These are phyloP conservation scores for Candida broadrunensis DNA, from an alignment of 805 yeast species.

Conservation along the genomic window DNA sequence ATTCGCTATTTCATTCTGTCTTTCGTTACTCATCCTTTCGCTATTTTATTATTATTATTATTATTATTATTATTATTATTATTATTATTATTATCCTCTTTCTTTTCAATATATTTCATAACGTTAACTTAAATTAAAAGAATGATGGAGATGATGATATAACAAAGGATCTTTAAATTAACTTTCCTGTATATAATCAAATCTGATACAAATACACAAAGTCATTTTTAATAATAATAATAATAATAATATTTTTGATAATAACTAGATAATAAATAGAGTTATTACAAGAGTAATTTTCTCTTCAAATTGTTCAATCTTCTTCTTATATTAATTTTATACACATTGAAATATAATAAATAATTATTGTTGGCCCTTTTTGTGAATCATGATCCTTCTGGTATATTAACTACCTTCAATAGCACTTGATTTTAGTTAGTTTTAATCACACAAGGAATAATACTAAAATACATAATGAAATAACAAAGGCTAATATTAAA, in stretches of 20 bases:
- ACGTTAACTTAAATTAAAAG: neutral
- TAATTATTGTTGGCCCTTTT: too few relatives aligned
- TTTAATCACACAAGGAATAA: slow-evolving; percentile 49
- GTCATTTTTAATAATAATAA: too few relatives aligned
- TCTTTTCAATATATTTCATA: neutral
- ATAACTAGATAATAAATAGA: too few relatives aligned
- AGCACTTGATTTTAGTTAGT: too few relatives aligned
- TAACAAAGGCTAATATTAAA: slow-evolving; percentile 71
- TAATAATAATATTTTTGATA: too few relatives aligned
- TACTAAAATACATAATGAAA: slow-evolving; percentile 68
- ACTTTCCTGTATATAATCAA: neutral
- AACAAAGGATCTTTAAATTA: neutral
- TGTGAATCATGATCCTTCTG: too few relatives aligned
- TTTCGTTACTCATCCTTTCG: neutral
- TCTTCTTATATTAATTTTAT: too few relatives aligned
- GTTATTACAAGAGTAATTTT: too few relatives aligned
- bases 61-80: neutral
- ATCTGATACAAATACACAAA: slow-evolving; percentile 1
- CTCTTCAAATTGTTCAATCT: too few relatives aligned
- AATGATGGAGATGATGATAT: too few relatives aligned
- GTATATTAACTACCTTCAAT: too few relatives aligned
- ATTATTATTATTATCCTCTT: neutral
- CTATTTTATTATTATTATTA: neutral
- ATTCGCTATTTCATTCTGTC: slow-evolving; percentile 12
- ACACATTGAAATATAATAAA: too few relatives aligned